Base-by-base conservation (phyloP, 805 yeast genomes). In the Cyberlindnera samutprakarnensis region DNA sequence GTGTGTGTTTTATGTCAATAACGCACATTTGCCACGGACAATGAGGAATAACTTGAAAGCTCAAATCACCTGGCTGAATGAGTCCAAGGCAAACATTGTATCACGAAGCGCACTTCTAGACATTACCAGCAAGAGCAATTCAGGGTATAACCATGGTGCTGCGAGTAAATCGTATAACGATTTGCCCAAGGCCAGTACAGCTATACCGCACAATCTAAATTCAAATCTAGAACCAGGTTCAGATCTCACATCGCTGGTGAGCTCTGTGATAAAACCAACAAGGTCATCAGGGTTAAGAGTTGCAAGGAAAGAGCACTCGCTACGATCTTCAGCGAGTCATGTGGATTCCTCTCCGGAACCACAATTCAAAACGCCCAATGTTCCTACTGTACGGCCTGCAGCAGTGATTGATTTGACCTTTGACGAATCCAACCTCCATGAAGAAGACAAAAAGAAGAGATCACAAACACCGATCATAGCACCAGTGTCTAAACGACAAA, bases 331-430 rank as follows among this genome's bases (percentile, higher is more conserved):
- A 6, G 33, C 31, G 2, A 35, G 42, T 16, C 19, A 31, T 13
- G 22, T 23, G 14, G 14, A 21, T 4, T 33, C 40, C 6, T 47
- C 50, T 2, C 49, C 50, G 9, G 47, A 41, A 15, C 44, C 42
- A 5, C 23, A 18, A 5, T 31, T 33, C 23, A 39, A 27, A 23
- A 23, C 39, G 4, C 27, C 44, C 20, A 27, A 21, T 4, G 22
- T 27, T 9, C 29, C 29, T 7, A n/a, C 16, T 6, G 13, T 19
- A n/a, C n/a, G 23, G 12, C 30, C 23, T 9, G 31, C 41, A 2
- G 39, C 46, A 11, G 39, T 51, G 7, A 49, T 47, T 12, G 58
- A 53, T 29, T 28, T 49, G 11, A 51, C 54, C 7, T 46, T 43
- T 31, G 54, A 46, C 7, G 39, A 43, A 4, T 26, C 27, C 2